Base-by-base conservation (phyloP, 1,284 basidiomycete species). In the Apiotrichum veenhuisii region DNA sequence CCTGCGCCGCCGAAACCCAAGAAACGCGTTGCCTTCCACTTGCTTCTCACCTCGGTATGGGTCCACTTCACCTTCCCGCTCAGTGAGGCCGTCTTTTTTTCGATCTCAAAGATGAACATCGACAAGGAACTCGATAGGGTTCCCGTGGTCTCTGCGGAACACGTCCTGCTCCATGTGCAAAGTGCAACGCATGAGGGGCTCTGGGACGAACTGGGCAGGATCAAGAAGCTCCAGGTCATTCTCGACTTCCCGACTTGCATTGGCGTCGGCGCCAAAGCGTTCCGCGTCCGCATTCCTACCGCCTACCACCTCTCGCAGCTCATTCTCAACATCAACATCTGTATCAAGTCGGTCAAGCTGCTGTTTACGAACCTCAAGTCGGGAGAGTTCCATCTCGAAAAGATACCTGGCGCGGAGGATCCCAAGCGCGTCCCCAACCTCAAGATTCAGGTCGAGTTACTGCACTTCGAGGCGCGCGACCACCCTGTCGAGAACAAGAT, bases 401-500 rank as follows among this genome's bases (percentile, higher is more conserved):
- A 81, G 14, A 70, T 72, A 5, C 91, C 91, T 0, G 79, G 79
- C 37, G 79, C 84, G 0, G 90, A 93, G 72, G 80, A 77, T 1
- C 83, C 90, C 0, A 94, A 91, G 74, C 64, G 71, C 0, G 75
- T 91, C 2, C 92, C 92, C 0, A 79, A 80, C 45, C 68, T 96
- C 42, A 77, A 78, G 3, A 71, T 97, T 52, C 80, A 77, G 34
- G 77, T 94, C 41, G 80, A 83, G 25, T 80, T 79, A 47, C 63
- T 91, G 43, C 83, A 82, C 66, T 72, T 92, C 7, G 93, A 98
- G 74, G 87, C 86, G n/a, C 84, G 86, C 25, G 95, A 98, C 71
- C 89, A 95, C 69, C 84, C 87, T 0, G 84, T 97, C 55, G 95
- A 98, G 76, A 84, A 85, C 25, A 84, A 82, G 60, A 76, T 98